These are phyloP conservation scores for Lipomyces orientalis DNA, from an alignment of 805 yeast species.

Conservation along the genomic window DNA sequence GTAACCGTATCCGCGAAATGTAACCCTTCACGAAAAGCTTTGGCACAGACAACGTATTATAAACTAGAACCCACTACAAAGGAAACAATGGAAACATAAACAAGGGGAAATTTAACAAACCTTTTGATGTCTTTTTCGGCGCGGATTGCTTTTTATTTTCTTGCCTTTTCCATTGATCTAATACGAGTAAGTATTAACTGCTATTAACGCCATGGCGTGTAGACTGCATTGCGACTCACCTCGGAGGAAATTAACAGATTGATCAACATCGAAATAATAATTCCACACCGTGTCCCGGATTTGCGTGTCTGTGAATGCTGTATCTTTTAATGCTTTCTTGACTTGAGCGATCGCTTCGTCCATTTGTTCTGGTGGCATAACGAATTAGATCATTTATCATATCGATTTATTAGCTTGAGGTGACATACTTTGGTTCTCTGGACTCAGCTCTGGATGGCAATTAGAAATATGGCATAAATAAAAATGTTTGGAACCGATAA, in stretches of 20 bases:
- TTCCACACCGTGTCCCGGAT: slow-evolving; percentile 65
- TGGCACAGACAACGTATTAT: slow-evolving; percentile 15
- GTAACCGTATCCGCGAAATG: background rate
- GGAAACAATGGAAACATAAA: background rate
- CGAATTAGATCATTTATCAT: background rate
- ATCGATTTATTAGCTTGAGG: background rate
- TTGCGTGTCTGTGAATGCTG: slow-evolving; percentile 55
- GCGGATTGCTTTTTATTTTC: slow-evolving; percentile 22
- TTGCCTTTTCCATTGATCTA: slow-evolving; percentile 35
- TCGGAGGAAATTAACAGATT: slow-evolving; percentile 55
- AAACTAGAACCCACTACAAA: slow-evolving; percentile 11
- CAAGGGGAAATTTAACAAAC: slow-evolving; percentile 14
- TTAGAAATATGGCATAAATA: background rate
- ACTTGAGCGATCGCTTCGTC: slow-evolving; percentile 39
- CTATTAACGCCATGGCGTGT: background rate
- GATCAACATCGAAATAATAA: slow-evolving; percentile 61
- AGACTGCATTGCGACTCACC: slow-evolving; percentile 31
- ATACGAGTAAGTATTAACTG: slow-evolving; percentile 2
- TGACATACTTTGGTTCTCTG: slow-evolving; percentile 41
- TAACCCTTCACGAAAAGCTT: slow-evolving; percentile 11
- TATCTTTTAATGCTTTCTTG: slow-evolving; percentile 41
- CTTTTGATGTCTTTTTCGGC: slow-evolving; percentile 18
- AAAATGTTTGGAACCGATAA: background rate
- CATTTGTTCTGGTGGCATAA: slow-evolving; percentile 35
- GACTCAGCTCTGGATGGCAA: slow-evolving; percentile 34